Percentiles rank a stretch among this genome's conserved stretches.
Conservation (phyloP, 192 early-diverging fungal species). For the Coemansia sp. region DNA sequence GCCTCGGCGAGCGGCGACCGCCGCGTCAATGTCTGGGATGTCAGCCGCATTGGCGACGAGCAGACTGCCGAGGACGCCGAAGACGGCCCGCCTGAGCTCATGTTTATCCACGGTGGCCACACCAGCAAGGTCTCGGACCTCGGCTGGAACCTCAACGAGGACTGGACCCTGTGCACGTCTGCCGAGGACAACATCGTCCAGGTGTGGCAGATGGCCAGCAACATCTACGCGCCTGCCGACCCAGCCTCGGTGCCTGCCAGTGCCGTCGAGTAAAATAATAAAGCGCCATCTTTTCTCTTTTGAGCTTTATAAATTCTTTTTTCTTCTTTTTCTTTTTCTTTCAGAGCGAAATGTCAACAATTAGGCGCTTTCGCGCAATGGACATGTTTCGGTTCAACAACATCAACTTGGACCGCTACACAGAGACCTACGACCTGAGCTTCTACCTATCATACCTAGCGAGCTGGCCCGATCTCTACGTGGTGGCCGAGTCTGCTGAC, state of each 20-base stretch:
- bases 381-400: constrained; percentile 96
- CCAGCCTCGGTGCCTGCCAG: constrained; percentile 30
- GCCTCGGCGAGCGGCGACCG: constrained; percentile 89
- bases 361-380: constrained; percentile 71
- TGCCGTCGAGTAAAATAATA: constrained; percentile 21
- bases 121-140: constrained; percentile 96
- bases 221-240: constrained; percentile 51
- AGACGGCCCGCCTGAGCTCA: constrained; percentile 93
- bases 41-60: constrained; percentile 90
- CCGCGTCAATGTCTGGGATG: constrained; percentile 92
- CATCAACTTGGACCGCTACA: constrained; percentile 91
- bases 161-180: constrained; percentile 90
- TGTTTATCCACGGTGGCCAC: constrained; percentile 99
- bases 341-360: constrained; percentile 40
- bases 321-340: neutral
- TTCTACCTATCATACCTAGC: constrained; percentile 94
- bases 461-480: constrained; percentile 92
- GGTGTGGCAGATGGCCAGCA: constrained; percentile 95
- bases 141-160: constrained; percentile 89
- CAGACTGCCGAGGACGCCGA: constrained; percentile 95
- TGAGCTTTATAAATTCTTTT: neutral
- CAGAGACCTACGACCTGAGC: constrained; percentile 92
- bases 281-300: neutral
- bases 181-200: constrained; percentile 98
- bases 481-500: constrained; percentile 71